A percentile compares a stretch with the other conserved stretches of the same genome.
These are phyloP conservation scores for Solanum ossicruentum DNA, from an alignment of 257 asterid species.

Conservation along the genomic window DNA sequence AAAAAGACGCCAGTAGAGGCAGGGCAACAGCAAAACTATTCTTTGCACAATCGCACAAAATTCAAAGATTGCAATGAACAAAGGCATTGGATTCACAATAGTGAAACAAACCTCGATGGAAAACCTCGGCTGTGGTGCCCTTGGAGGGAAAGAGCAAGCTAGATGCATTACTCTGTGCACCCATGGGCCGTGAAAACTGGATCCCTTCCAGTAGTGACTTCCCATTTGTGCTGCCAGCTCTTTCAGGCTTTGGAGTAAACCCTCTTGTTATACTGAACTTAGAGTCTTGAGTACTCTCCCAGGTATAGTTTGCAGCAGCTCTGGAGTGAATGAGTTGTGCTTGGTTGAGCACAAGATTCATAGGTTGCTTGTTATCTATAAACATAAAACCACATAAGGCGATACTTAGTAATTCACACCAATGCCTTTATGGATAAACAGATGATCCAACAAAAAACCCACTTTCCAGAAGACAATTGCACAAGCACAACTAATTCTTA, in stretches of 20 bases:
- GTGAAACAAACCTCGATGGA: constrained; percentile 41
- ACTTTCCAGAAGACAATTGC: background rate
- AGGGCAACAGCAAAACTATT: background rate
- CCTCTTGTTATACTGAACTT: constrained; percentile 59
- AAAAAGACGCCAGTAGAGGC: background rate
- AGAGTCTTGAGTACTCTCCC: constrained; percentile 35
- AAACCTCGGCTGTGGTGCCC: constrained; percentile 30
- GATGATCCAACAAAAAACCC: background rate
- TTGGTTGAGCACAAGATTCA: constrained; percentile 42
- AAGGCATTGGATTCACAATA: background rate
- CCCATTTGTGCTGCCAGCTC: constrained; percentile 24
- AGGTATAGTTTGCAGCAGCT: constrained; percentile 24
- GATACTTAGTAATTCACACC: background rate
- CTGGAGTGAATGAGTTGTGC: constrained; percentile 17
- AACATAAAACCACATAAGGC: background rate
- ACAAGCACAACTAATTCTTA: background rate
- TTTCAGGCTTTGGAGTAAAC: constrained; percentile 23
- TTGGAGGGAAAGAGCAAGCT: constrained; percentile 30
- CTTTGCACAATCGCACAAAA: background rate
- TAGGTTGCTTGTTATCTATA: constrained; percentile 49
- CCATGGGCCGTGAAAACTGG: constrained; percentile 28
- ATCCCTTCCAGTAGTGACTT: constrained; percentile 27
- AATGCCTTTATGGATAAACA: background rate
- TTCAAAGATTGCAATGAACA: background rate
- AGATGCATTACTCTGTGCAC: constrained; percentile 27